A percentile compares a stretch with the other conserved stretches of the same genome.
Evolutionary conservation across 1,284 basidiomycete genomes (phyloP).

Genomic region (Trametes versicolor): DNA sequence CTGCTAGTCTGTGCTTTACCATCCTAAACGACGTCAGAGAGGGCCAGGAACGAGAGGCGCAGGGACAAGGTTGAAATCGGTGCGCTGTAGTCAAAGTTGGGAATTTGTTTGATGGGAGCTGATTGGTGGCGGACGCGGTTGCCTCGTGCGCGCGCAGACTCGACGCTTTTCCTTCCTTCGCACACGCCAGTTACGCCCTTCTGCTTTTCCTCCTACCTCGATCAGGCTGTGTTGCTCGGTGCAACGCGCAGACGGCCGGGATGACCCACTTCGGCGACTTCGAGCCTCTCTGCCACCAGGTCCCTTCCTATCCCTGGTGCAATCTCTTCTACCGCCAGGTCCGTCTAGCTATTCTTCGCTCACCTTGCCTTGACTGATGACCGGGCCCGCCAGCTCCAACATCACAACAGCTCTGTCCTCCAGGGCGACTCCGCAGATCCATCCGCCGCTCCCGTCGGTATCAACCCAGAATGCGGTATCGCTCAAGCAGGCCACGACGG

Average conservation of each 20-base stretch:
- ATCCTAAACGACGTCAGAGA: not conserved
- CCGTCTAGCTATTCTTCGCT: slow-evolving; percentile 14
- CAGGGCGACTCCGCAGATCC: slow-evolving; percentile 50
- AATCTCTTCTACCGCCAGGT: slow-evolving; percentile 77
- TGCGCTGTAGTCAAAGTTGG: not conserved
- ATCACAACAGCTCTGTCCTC: slow-evolving; percentile 47
- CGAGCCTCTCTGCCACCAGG: slow-evolving; percentile 60
- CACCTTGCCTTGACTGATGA: slow-evolving; percentile 2
- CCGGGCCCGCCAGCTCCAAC: slow-evolving; percentile 45
- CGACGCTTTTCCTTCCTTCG: not conserved
- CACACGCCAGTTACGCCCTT: slow-evolving; percentile 1
- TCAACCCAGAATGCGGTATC: slow-evolving; percentile 67
- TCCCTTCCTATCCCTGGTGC: slow-evolving; percentile 76
- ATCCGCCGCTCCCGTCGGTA: slow-evolving; percentile 62
- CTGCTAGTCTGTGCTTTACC: not conserved
- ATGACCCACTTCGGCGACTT: slow-evolving; percentile 73
- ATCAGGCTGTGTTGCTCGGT: not conserved
- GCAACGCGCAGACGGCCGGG: slow-evolving; percentile 15
- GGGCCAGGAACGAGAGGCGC: too few species aligned
- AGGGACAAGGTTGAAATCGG: not conserved
- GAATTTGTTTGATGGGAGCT: slow-evolving; percentile 10
- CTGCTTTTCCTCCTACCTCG: not conserved
- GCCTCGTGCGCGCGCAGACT: slow-evolving; percentile 3
- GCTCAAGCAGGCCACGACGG: slow-evolving; percentile 55
- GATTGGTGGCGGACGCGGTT: not conserved